These are phyloP conservation scores for Xylaria curta DNA, from an alignment of 495 filamentous ascomycete genomes.

Conservation along the genomic window DNA sequence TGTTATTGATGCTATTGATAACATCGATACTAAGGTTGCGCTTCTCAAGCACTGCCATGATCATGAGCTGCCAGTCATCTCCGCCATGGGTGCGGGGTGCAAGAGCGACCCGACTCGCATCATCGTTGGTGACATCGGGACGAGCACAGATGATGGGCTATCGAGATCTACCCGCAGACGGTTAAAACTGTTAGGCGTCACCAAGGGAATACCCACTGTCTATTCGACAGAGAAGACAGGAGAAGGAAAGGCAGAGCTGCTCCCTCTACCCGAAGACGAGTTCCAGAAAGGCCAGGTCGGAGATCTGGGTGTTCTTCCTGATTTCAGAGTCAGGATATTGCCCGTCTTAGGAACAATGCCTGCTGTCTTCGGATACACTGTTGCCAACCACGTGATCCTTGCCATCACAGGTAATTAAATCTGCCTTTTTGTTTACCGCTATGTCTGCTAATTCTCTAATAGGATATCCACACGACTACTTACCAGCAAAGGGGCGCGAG, in stretches of 20 bases:
- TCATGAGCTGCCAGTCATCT: conserved; percentile 78
- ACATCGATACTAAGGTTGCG: conserved; percentile 95
- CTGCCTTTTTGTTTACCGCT: not conserved
- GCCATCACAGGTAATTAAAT: conserved; percentile 63
- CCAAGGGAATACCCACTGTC: conserved; percentile 83
- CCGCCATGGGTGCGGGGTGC: conserved; percentile 96
- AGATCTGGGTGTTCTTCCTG: conserved; percentile 85
- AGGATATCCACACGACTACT: conserved; percentile 87
- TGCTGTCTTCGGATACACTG: conserved; percentile 87
- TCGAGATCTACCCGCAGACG: conserved; percentile 82
- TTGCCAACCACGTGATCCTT: conserved; percentile 90
- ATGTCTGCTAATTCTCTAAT: not conserved
- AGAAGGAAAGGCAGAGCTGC: conserved; percentile 86
- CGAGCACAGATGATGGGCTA: conserved; percentile 87
- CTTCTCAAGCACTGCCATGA: conserved; percentile 86
- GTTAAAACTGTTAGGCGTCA: conserved; percentile 80
- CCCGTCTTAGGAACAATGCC: conserved; percentile 98
- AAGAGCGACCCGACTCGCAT: conserved; percentile 96
- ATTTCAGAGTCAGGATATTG: conserved; percentile 92
- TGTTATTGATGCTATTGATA: conserved; percentile 96
- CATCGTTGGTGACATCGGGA: conserved; percentile 89
- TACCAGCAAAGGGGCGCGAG: conserved; percentile 77
- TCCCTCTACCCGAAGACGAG: conserved; percentile 88
- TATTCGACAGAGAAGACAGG: conserved; percentile 93
- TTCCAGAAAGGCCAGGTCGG: conserved; percentile 85